Evolutionary conservation across 345 rosid genomes (phyloP), one percentile per base, ranked within the genome.

Genomic region (Zanthoxylum bungeanum): DNA sequence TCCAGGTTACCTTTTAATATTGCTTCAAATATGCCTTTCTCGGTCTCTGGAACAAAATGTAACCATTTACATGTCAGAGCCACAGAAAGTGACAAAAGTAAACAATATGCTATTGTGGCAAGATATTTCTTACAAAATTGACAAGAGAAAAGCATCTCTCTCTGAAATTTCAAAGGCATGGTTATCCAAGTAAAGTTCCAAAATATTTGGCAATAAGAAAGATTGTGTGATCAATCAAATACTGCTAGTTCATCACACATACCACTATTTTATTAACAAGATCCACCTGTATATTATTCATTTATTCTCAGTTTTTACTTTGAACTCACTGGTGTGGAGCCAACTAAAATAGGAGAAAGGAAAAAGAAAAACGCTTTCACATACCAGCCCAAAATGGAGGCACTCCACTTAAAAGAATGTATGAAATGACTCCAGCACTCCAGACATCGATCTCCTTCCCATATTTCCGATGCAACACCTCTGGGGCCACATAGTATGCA

Each of bases 341-440:
- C 66, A 24, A 65, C 19, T 39, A 51, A 75, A 44, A 11, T 19
- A 19, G 1, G 9, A 12, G 30, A n/a, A n/a, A n/a, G n/a, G n/a
- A 39, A 19, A 40, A 27, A 42, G 14, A 44, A 3, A 44, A 14
- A 44, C 12, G 17, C 22, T 17, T 21, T 19, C 3, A 40, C 79
- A 58, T 89, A 95, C 99, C 98, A 25, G 86, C 99, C 93, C 93
- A 90, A 82, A 92, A 95, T 2, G 99, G 99, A 79, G 98, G 97
- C 57, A 82, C 88, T 17, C 98, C 98, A 62, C 93, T 64, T n/a
- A 95, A 90, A 68, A 95, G 98, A 80, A 95, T 95, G 85, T 95
- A 95, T 51, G 91, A 81, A 47, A 95, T 91, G 66, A 95, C 78
- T 39, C 98, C 99, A 19, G 96, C 97, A 50, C 99, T 91, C 99